Evolutionary conservation across 768 basidiomycete genomes (phyloP), one percentile per base, ranked within the genome.

Genomic region (Lentinula lateritia): DNA sequence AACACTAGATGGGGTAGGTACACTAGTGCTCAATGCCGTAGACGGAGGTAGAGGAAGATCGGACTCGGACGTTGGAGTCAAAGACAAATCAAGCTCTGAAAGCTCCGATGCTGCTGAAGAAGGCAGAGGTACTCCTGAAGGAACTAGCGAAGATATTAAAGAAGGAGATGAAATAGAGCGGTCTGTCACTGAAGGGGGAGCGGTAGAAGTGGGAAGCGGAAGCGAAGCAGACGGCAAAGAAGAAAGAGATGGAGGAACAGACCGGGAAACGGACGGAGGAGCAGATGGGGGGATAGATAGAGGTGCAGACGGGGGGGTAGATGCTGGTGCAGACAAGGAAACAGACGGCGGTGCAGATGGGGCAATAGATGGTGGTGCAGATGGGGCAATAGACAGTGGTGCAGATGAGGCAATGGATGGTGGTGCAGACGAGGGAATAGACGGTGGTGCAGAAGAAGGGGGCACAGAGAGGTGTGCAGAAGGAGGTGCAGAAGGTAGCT

Each of bases 111-210:
- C 66, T 20, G 66, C 65, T 12, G 72, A 74, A n/a, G 71, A 66
- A 15, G 80, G 83, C 7, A 80, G 71, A 8, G 81, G 81, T 42
- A 72, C 63, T 34, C 73, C 71, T 56, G 71, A 70, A 16, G 70
- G 72, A 39, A 61, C 45, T 12, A 74, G 13, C 23, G 66, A 68
- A n/a, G 71, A 71, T 13, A 72, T 61, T 12, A 71, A 69, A 15
- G 62, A 67, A 20, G 76, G 74, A 23, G 53, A 61, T 12, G 60
- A 63, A 18, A 63, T 58, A 2, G 61, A 46, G 9, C 55, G 35
- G 12, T 18, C 42, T 6, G 38, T 52, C 10, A 23, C 46, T n/a
- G 59, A 52, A 16, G 15, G 50, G 35, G 59, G 68, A 64, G 35
- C 68, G 67, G 5, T 71, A 71, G 48, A 75, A 71, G 38, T 38